A percentile compares a stretch with the other conserved stretches of the same genome.
These are phyloP conservation scores for Paramecium octaurelia DNA, from an alignment of 73 alveolate genomes.

Conservation along the genomic window DNA sequence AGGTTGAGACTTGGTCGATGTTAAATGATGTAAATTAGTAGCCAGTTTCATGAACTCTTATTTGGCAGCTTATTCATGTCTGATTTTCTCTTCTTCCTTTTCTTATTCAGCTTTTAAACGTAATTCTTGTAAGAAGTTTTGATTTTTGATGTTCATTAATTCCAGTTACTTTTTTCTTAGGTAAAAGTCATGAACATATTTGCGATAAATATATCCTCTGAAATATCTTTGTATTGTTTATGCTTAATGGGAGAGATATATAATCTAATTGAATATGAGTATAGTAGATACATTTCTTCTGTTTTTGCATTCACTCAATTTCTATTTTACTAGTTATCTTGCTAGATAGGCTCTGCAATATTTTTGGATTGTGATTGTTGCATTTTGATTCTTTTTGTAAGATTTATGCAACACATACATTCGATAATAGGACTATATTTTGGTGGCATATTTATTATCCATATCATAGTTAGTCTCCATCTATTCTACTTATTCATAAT, in stretches of 20 bases:
- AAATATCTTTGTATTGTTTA: conserved; percentile 27
- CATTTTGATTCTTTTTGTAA: conserved; percentile 14
- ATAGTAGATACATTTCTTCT: neutral
- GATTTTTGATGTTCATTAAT: conserved; percentile 29
- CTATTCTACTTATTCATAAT: conserved; percentile 41
- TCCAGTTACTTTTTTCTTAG: conserved; percentile 52
- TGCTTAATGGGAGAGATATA: neutral
- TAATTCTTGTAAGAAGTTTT: conserved; percentile 30
- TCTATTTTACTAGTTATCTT: conserved; percentile 6
- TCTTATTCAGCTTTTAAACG: conserved; percentile 31
- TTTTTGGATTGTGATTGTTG: conserved; percentile 58
- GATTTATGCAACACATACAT: conserved; percentile 56
- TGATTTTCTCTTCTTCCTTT: conserved; percentile 31
- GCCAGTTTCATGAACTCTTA: conserved; percentile 59
- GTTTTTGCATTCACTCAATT: neutral
- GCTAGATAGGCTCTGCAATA: conserved; percentile 55
- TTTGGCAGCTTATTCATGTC: conserved; percentile 54
- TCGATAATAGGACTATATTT: conserved; percentile 39
- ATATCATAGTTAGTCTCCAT: conserved; percentile 47
- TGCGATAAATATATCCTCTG: conserved; percentile 53
- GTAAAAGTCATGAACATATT: conserved; percentile 58
- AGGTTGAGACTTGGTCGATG: conserved; percentile 44
- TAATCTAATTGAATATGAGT: neutral
- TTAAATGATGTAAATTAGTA: conserved; percentile 57
- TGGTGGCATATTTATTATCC: conserved; percentile 39